Percentiles rank a stretch among this genome's conserved stretches.
Conservation (phyloP, 2,329 filamentous ascomycete species). For the Thielaviopsis euricoi region DNA sequence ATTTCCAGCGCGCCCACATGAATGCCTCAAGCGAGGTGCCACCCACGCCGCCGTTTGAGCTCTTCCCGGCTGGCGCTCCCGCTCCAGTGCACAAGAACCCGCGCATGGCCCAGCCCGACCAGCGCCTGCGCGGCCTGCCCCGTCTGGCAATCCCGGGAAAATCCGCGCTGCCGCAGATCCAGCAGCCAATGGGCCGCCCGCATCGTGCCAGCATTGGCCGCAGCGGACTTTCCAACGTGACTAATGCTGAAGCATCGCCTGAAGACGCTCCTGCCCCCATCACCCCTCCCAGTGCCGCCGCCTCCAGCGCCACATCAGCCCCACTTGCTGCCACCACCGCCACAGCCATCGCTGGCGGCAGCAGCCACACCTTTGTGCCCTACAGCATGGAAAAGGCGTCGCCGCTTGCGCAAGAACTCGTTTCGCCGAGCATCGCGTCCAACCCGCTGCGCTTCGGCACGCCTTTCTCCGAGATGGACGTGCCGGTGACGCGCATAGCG, state of each 20-base stretch:
- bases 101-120: constrained; percentile 23
- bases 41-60: constrained; percentile 53
- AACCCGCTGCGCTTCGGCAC: constrained; percentile 64
- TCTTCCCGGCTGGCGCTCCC: constrained; percentile 26
- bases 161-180: constrained; percentile 16
- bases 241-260: constrained; percentile 8
- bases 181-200: constrained; percentile 14
- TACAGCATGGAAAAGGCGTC: constrained; percentile 36
- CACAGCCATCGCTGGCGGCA: no score
- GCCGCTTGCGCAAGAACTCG: constrained; percentile 37
- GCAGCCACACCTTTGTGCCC: constrained; percentile 25
- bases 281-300: background rate
- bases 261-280: background rate
- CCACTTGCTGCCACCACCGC: constrained; percentile 16
- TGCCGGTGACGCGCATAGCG: constrained; percentile 60
- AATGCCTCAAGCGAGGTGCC: constrained; percentile 37
- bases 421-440: constrained; percentile 28
- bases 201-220: constrained; percentile 2
- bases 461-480: constrained; percentile 80
- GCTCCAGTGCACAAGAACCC: constrained; percentile 15
- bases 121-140: constrained; percentile 41
- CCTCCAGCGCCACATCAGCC: constrained; percentile 21
- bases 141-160: constrained; percentile 41
- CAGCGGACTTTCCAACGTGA: constrained; percentile 7
- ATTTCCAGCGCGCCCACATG: constrained; percentile 53